phyloP scores from a whole-genome alignment of 345 rosid genomes.

The Linum tenue region DNA sequence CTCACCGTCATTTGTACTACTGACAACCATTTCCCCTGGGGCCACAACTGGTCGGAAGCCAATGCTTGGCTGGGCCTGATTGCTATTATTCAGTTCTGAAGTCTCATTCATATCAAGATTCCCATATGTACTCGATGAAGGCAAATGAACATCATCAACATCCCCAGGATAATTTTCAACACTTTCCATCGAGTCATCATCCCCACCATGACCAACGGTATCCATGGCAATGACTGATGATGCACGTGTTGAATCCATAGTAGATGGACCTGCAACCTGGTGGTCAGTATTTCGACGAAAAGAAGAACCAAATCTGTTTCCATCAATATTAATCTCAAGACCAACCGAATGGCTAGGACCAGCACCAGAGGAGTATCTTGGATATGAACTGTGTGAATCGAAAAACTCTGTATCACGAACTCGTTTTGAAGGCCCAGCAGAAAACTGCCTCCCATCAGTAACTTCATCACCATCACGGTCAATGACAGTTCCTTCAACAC shows the following conservation, averaged over 20 bases:
- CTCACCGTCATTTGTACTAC: slow-evolving; percentile 91
- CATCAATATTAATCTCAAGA: slow-evolving; percentile 56
- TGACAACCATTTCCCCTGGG: slow-evolving; percentile 77
- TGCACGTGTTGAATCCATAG: slow-evolving; percentile 81
- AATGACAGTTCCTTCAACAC: slow-evolving; percentile 81
- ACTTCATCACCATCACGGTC: slow-evolving; percentile 94
- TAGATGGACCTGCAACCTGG: slow-evolving; percentile 38
- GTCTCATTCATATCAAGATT: slow-evolving; percentile 78
- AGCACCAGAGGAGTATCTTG: slow-evolving; percentile 70
- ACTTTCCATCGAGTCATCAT: slow-evolving; percentile 94
- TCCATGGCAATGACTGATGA: slow-evolving; percentile 99
- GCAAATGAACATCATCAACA: slow-evolving; percentile 69
- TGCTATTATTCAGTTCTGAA: slow-evolving; percentile 82
- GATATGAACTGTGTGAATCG: slow-evolving; percentile 51
- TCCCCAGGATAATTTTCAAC: slow-evolving; percentile 89
- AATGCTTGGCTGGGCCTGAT: slow-evolving; percentile 96
- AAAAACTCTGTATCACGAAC: slow-evolving; percentile 59
- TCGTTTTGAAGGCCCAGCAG: slow-evolving; percentile 91
- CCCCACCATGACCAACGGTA: slow-evolving; percentile 58
- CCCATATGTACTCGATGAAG: slow-evolving; percentile 61
- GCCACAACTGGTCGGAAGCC: slow-evolving; percentile 64
- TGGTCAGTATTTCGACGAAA: slow-evolving; percentile 63
- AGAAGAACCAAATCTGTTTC: slow-evolving; percentile 40
- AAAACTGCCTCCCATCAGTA: slow-evolving; percentile 59
- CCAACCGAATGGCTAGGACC: slow-evolving; percentile 83